Evolutionary conservation across 805 yeast genomes (phyloP), one percentile per base, ranked within the genome.

Genomic region (Sugiyamaella lignohabitans): DNA sequence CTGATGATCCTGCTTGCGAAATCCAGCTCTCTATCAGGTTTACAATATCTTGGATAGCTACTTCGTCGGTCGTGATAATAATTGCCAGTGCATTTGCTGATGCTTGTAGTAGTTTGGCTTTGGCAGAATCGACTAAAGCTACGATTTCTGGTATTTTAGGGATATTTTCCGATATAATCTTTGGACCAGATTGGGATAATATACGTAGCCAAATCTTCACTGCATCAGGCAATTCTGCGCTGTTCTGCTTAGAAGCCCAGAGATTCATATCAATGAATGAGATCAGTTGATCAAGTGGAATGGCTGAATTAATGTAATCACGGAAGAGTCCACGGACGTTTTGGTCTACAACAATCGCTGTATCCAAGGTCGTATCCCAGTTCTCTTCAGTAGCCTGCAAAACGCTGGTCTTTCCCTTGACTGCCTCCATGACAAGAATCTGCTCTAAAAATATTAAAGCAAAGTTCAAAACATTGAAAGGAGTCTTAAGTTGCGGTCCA

Each of bases 311-410:
- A 8, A 71, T 48, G 3, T 57, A 51, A 3, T 48, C 39, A 11
- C 59, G 52, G 1, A 67, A 50, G 1, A 61, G 54, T 0, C 40
- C 14, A n/a, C 69, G 67, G 1, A 84, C 85, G 2, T 55, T 59
- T 0, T 70, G 70, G 57, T 87, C 94, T 37, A 74, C 65, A 36
- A 78, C 82, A 8, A 85, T 43, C 0, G 91, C 85, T 49, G 78
- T 84, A 6, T 82, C 87, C 21, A 85, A 56, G 56, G 91, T 71
- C 0, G 75, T 65, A 2, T 70, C 66, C 95, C 95, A 87, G 43
- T 83, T 82, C 51, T 82, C 83, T 59, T 87, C 95, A 19, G 73
- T 66, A 0, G 76, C 76, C 14, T 8, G 14, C 40, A 86, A 61
- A 1, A 81, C 80, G 0, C 88, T 79, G 0, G 63, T 53, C 14